phyloP scores from a whole-genome alignment of 352 stramenopile species.

The Phytophthora capsici region DNA sequence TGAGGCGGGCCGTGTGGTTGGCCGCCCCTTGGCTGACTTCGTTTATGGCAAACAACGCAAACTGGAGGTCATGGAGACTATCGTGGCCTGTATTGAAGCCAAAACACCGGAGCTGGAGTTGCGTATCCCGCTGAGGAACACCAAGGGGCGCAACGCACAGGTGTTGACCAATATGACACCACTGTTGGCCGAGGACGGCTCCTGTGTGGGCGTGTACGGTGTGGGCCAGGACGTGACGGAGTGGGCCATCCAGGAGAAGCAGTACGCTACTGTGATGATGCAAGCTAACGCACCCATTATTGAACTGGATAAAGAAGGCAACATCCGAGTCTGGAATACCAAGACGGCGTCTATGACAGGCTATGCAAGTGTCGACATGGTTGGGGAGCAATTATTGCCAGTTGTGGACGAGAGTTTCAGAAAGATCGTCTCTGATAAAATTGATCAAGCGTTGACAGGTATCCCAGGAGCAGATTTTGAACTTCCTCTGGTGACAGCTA shows the following conservation, averaged over 20 bases:
- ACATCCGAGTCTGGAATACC: conserved; percentile 76
- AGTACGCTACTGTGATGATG: conserved; percentile 79
- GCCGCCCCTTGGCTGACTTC: conserved; percentile 51
- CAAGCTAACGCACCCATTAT: conserved; percentile 83
- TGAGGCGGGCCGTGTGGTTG: conserved; percentile 41
- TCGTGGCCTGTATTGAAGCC: conserved; percentile 33
- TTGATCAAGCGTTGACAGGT: conserved; percentile 52
- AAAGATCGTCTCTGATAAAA: conserved; percentile 56
- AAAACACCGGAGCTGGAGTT: conserved; percentile 55
- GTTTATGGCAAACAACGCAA: conserved; percentile 56
- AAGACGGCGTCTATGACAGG: conserved; percentile 66
- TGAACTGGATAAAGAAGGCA: conserved; percentile 74
- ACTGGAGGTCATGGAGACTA: conserved; percentile 36
- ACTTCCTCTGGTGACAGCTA: conserved; percentile 55
- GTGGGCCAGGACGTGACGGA: conserved; percentile 68
- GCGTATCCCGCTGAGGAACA: conserved; percentile 55
- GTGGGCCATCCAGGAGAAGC: conserved; percentile 57
- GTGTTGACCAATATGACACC: conserved; percentile 66
- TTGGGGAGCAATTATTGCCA: conserved; percentile 54
- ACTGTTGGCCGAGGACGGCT: conserved; percentile 45
- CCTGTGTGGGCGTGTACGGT: conserved; percentile 60
- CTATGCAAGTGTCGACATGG: conserved; percentile 53
- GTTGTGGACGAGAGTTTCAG: conserved; percentile 59
- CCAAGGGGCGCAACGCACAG: conserved; percentile 48
- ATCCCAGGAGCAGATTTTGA: conserved; percentile 64